phyloP scores from a whole-genome alignment of 495 filamentous ascomycete genomes.

The Aspergillus baeticus region DNA sequence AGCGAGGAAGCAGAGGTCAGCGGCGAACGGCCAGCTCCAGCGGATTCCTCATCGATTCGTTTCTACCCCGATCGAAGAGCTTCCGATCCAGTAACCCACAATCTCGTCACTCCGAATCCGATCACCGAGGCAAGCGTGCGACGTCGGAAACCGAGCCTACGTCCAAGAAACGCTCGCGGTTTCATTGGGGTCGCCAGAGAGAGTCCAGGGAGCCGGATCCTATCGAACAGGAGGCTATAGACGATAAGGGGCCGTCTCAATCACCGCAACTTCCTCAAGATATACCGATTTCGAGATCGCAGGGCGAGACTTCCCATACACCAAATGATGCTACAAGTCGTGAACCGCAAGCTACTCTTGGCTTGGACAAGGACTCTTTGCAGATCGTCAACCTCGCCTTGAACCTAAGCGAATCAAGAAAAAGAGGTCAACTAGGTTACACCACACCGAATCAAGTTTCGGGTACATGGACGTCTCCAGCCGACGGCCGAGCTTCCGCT shows the following conservation, averaged over 20 bases:
- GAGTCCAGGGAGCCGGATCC: constrained; percentile 22
- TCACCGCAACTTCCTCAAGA: constrained; percentile 2
- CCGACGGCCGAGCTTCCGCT: constrained; percentile 22
- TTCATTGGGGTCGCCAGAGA: constrained; percentile 39
- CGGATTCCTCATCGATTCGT: constrained; percentile 46
- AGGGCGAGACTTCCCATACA: constrained; percentile 1
- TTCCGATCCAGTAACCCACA: constrained; percentile 26
- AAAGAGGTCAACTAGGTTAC: constrained; percentile 44
- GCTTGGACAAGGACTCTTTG: constrained; percentile 69
- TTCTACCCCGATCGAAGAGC: constrained; percentile 31
- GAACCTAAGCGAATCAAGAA: constrained; percentile 80
- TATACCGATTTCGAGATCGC: constrained; percentile 9
- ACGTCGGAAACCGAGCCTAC: constrained; percentile 32
- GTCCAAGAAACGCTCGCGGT: constrained; percentile 41
- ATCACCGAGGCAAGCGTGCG: constrained; percentile 31
- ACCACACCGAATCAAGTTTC: constrained; percentile 24
- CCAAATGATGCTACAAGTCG: neutral
- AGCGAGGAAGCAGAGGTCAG: constrained; percentile 25
- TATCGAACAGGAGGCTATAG: constrained; percentile 4
- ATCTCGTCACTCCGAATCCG: constrained; percentile 26
- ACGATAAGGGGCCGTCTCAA: neutral
- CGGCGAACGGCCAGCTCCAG: constrained; percentile 40
- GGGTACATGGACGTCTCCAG: constrained; percentile 52
- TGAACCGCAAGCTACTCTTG: constrained; percentile 20
- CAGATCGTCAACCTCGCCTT: constrained; percentile 90